Evolutionary conservation across 495 filamentous ascomycete genomes (phyloP).

Genomic region (Lichenothelia convexa): DNA sequence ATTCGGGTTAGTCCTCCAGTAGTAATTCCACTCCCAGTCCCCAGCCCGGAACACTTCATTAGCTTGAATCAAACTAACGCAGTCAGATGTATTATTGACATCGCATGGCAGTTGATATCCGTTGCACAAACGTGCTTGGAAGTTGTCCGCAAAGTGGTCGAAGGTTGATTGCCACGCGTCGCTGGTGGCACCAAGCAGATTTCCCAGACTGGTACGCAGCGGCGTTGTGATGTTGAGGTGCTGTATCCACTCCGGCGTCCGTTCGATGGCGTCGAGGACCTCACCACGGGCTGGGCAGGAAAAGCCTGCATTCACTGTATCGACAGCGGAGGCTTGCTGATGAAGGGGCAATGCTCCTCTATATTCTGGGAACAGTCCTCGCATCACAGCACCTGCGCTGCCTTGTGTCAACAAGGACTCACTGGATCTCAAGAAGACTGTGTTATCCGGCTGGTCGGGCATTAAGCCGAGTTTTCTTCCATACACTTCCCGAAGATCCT

Average conservation of each 20-base stretch:
- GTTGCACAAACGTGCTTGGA: conserved; percentile 51
- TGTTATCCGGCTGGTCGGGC: conserved; percentile 25
- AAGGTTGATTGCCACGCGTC: conserved; percentile 41
- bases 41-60: conserved; percentile 48
- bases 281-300: conserved; percentile 28
- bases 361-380: conserved; percentile 34
- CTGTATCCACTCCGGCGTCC: conserved; percentile 29
- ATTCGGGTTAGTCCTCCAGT: conserved; percentile 40
- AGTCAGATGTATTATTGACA: conserved; percentile 27
- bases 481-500: conserved; percentile 46
- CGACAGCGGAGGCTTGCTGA: conserved; percentile 32
- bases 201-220: conserved; percentile 36
- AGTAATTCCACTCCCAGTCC: conserved; percentile 50
- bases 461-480: conserved; percentile 39
- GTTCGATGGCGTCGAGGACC: conserved; percentile 30
- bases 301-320: conserved; percentile 48
- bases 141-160: conserved; percentile 61
- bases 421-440: conserved; percentile 41
- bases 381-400: conserved; percentile 45
- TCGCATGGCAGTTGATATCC: conserved; percentile 42
- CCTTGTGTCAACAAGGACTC: conserved; percentile 55
- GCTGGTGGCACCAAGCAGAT: conserved; percentile 36
- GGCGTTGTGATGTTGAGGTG: conserved; percentile 35
- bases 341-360: conserved; percentile 23
- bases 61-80: conserved; percentile 35